Evolutionary conservation across 371 early-diverging fungal species (phyloP), one percentile per base, ranked within the genome.

Genomic region (Blastocladiella emersonii): DNA sequence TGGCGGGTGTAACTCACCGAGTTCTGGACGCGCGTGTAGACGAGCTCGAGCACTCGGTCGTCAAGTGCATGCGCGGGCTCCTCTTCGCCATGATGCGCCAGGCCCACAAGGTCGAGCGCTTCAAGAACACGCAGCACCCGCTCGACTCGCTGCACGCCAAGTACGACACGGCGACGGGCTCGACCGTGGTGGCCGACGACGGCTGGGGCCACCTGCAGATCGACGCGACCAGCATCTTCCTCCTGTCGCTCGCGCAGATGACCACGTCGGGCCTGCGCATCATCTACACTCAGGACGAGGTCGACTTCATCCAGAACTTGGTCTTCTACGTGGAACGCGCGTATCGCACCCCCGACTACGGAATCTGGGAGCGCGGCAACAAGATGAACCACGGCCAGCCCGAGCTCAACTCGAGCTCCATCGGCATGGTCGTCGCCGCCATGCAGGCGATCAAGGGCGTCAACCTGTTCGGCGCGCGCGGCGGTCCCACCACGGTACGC

Each of bases 371-470:
- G 68, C 77, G 93, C 48, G 93, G 93, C 59, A 86, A 91, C 74
- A 93, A 93, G 72, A 80, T 83, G 59, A 93, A 93, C 69, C 90
- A 90, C 70, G 93, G 91, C 25, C 75, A 82, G 56, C 88, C 91
- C 4, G 93, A 93, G 70, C 67, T 93, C 61, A 93, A 93, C 66
- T 87, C 87, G 1, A 90, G 90, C 0, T 85, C 87, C 21, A 89
- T 93, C 56, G 93, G 93, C 57, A 93, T 93, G 89, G 90, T 82
- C 7, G 85, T 88, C 3, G 91, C 91, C 23, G 93, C 93, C 2
- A 75, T 93, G 56, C 84, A 61, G 44, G 88, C 91, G 7, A 88
- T 93, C 67, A 89, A 90, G 66, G 90, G 90, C 19, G 73, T 93
- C 49, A 91, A 91, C 68, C 72, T 93, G 41, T 93, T 89, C 77